These are phyloP conservation scores for Arthrobotrys musiformis DNA, from an alignment of 2,329 filamentous ascomycete genomes.

Conservation along the genomic window DNA sequence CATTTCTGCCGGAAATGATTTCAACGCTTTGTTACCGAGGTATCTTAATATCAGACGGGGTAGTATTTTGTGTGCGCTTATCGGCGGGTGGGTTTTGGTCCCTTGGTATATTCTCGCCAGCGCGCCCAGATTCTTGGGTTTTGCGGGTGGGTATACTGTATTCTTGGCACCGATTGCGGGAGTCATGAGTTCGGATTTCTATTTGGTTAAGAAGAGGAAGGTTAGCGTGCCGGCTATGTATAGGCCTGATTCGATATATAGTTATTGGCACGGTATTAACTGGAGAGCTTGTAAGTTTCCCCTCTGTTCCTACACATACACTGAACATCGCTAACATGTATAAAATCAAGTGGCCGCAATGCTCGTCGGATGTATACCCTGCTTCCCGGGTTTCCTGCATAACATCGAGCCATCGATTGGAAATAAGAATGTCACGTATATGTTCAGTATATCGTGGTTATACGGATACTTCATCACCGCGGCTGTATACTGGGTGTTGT, in stretches of 20 bases:
- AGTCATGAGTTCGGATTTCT: conserved; percentile 72
- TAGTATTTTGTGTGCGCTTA: conserved; percentile 68
- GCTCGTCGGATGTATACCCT: conserved; percentile 52
- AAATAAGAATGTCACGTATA: conserved; percentile 24
- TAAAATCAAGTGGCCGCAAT: conserved; percentile 19
- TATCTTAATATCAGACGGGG: conserved; percentile 71
- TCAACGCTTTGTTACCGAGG: conserved; percentile 68
- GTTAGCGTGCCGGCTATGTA: conserved; percentile 62
- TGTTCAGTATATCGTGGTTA: conserved; percentile 50
- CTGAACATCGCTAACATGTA: neutral
- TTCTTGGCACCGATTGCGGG: conserved; percentile 74
- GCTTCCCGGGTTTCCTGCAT: conserved; percentile 51
- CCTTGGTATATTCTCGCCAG: conserved; percentile 74
- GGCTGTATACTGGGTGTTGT: conserved; percentile 18
- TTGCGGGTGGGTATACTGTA: conserved; percentile 74
- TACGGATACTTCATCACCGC: conserved; percentile 47
- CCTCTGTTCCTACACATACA: neutral
- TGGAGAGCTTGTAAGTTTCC: conserved; percentile 45
- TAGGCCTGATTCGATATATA: conserved; percentile 35
- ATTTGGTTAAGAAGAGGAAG: conserved; percentile 69
- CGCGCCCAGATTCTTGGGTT: conserved; percentile 71
- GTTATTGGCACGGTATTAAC: conserved; percentile 40
- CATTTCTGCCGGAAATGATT: conserved; percentile 69
- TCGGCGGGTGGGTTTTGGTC: conserved; percentile 70
- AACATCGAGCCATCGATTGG: conserved; percentile 51